These are phyloP conservation scores for Boletales sp. DNA, from an alignment of 768 basidiomycete genomes.

Conservation along the genomic window DNA sequence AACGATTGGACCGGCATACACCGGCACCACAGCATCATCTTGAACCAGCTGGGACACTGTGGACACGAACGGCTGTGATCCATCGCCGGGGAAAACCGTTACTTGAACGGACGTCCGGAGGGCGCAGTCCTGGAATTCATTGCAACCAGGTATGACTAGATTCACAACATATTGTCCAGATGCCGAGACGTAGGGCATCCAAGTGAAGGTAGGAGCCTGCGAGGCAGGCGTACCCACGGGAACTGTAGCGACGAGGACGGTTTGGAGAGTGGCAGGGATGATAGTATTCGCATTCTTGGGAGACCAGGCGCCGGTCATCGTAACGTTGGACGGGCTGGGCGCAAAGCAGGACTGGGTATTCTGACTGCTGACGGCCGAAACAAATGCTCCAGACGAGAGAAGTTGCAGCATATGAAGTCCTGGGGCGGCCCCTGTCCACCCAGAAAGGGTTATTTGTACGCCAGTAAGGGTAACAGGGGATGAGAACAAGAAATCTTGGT, in stretches of 20 bases:
- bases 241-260: constrained; percentile 67
- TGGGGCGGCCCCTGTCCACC: constrained; percentile 69
- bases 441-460: constrained; percentile 76
- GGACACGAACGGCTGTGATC: constrained; percentile 60
- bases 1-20: constrained; percentile 85
- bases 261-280: constrained; percentile 78
- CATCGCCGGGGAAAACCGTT: constrained; percentile 75
- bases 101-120: constrained; percentile 79
- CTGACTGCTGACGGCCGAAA: constrained; percentile 59
- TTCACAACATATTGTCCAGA: constrained; percentile 84
- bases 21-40: constrained; percentile 51
- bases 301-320: constrained; percentile 68
- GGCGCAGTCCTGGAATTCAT: constrained; percentile 72
- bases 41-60: constrained; percentile 70
- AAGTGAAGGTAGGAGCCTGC: constrained; percentile 77
- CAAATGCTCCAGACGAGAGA: constrained; percentile 88
- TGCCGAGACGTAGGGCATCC: constrained; percentile 90
- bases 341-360: constrained; percentile 77
- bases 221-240: constrained; percentile 57
- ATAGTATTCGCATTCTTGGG: constrained; percentile 59
- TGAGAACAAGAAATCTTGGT: constrained; percentile 92
- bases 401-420: constrained; percentile 92
- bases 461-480: constrained; percentile 71
- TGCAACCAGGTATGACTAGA: constrained; percentile 85
- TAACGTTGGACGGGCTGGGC: constrained; percentile 65